These are phyloP conservation scores for Blastomyces parvus DNA, from an alignment of 2,329 filamentous ascomycete genomes.

Conservation along the genomic window DNA sequence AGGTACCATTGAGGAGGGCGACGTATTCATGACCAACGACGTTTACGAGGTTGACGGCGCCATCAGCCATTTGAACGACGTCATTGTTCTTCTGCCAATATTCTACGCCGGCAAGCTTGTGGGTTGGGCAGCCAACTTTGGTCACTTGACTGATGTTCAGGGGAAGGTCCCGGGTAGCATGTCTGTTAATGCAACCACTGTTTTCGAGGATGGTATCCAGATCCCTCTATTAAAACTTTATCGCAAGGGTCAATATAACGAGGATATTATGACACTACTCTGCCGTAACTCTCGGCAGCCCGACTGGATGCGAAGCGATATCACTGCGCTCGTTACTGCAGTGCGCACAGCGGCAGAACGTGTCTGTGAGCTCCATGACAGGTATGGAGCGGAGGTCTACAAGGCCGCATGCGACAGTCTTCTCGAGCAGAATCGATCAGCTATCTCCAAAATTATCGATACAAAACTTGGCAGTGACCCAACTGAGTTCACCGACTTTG, in stretches of 20 bases:
- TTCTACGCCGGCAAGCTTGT: constrained; percentile 37
- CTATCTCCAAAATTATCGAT: constrained; percentile 40
- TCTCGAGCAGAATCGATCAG: constrained; percentile 36
- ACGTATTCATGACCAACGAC: constrained; percentile 45
- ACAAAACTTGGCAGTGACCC: constrained; percentile 36
- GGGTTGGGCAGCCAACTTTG: constrained; percentile 44
- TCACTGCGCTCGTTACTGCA: constrained; percentile 40
- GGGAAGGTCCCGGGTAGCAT: constrained; percentile 44
- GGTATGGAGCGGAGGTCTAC: constrained; percentile 39
- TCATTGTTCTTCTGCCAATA: constrained; percentile 43
- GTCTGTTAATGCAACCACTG: constrained; percentile 30
- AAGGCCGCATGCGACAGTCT: constrained; percentile 39
- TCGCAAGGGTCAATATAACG: constrained; percentile 36
- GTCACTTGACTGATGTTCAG: constrained; percentile 39
- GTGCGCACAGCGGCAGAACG: constrained; percentile 39
- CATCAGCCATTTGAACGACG: constrained; percentile 43
- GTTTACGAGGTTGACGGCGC: constrained; percentile 42
- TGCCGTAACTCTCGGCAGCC: constrained; percentile 43
- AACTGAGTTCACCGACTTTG: constrained; percentile 41
- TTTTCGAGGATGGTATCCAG: constrained; percentile 44
- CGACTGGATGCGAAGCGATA: constrained; percentile 38
- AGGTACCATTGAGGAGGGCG: constrained; percentile 42
- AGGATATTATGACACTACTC: constrained; percentile 37
- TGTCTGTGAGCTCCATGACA: constrained; percentile 38
- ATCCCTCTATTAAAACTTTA: constrained; percentile 43